Percentiles rank a stretch among this genome's conserved stretches.
phyloP scores from a whole-genome alignment of 1,284 basidiomycete species.

The Inonotus hispidus region DNA sequence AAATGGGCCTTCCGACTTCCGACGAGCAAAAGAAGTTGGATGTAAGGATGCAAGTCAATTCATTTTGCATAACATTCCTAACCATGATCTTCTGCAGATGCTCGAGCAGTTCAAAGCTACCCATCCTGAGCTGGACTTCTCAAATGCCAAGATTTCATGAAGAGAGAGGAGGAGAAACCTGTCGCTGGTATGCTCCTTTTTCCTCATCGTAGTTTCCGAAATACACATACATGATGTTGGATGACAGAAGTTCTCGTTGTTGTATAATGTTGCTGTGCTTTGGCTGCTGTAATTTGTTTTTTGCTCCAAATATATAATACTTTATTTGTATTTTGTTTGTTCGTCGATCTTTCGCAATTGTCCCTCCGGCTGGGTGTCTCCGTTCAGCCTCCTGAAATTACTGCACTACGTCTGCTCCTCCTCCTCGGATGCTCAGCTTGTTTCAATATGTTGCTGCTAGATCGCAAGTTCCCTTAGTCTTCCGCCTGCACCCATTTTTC shows the following conservation, averaged over 20 bases:
- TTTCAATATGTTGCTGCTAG: not conserved
- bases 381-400: not conserved
- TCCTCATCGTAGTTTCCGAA: not conserved
- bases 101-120: conserved; percentile 84
- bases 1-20: conserved; percentile 93
- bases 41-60: conserved; percentile 35
- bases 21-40: conserved; percentile 89
- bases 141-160: conserved; percentile 84
- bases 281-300: not conserved
- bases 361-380: too few species aligned
- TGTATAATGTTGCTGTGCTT: not conserved
- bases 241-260: not conserved
- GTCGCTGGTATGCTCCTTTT: not conserved
- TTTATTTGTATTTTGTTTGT: not conserved
- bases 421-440: not conserved
- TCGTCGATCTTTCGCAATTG: not conserved
- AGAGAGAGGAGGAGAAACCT: not conserved
- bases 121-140: conserved; percentile 94
- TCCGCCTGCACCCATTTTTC: not conserved
- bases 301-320: not conserved
- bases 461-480: not conserved
- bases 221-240: not conserved
- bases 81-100: conserved; percentile 41
- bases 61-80: not conserved
- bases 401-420: not conserved